phyloP scores from a whole-genome alignment of 164 flowering plant genomes.

The Berberis vulgaris region DNA sequence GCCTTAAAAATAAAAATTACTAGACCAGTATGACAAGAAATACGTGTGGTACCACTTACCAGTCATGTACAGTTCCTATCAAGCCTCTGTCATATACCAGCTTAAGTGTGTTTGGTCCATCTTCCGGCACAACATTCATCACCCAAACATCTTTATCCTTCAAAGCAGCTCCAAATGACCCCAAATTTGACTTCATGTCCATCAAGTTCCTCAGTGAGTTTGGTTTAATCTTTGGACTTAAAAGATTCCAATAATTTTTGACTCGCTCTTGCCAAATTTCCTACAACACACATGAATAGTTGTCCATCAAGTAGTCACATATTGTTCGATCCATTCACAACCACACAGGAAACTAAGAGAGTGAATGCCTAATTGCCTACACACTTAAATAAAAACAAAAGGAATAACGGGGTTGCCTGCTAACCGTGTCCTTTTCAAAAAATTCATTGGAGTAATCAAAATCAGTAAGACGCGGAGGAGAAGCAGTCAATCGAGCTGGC shows the following conservation, averaged over 20 bases:
- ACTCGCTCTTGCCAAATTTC: conserved; percentile 66
- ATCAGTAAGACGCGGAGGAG: conserved; percentile 88
- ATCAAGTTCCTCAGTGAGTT: conserved; percentile 66
- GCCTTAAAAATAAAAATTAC: no score
- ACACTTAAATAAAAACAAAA: neutral
- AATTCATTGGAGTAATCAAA: conserved; percentile 53
- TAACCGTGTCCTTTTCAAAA: conserved; percentile 80
- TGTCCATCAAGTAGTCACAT: neutral
- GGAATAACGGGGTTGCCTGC: neutral
- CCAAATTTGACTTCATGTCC: conserved; percentile 90
- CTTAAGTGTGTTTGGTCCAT: conserved; percentile 83
- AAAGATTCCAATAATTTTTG: conserved; percentile 57
- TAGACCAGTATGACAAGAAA: neutral
- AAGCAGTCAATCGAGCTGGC: conserved; percentile 72
- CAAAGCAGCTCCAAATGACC: conserved; percentile 85
- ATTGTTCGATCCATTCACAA: neutral
- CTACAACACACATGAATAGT: conserved; percentile 28
- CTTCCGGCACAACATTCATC: conserved; percentile 85
- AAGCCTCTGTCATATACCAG: conserved; percentile 77
- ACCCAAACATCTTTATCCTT: conserved; percentile 81
- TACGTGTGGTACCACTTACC: conserved; percentile 32
- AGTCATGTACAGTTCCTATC: conserved; percentile 66
- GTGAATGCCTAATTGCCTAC: neutral
- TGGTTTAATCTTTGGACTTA: conserved; percentile 43
- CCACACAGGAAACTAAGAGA: neutral